Conservation (phyloP, 2,329 filamentous ascomycete genomes). For the Grosmannia serpens region DNA sequence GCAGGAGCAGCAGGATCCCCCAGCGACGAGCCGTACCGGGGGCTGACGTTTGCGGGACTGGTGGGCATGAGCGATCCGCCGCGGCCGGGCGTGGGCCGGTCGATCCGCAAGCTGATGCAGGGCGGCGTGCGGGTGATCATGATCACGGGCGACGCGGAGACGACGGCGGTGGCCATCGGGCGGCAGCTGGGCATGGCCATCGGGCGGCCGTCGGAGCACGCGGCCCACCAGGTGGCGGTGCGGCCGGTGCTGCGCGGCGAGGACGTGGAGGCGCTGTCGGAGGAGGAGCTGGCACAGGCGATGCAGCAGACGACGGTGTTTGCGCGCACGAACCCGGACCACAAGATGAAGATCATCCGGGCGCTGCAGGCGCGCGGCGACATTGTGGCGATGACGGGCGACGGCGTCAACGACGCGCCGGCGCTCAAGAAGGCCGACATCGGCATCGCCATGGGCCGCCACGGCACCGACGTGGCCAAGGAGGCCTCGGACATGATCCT, state of each 20-base stretch:
- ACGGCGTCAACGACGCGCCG: constrained; percentile 95
- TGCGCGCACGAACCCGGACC: constrained; percentile 88
- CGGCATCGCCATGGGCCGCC: constrained; percentile 89
- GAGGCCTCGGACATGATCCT: constrained; percentile 91
- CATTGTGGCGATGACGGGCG: constrained; percentile 97
- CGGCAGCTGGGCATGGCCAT: constrained; percentile 92
- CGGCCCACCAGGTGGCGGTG: constrained; percentile 44
- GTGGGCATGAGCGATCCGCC: constrained; percentile 98
- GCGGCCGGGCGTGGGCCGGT: constrained; percentile 75
- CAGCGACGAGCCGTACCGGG: constrained; percentile 64
- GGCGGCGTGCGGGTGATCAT: constrained; percentile 96
- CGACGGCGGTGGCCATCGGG: constrained; percentile 87
- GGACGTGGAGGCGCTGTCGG: constrained; percentile 86
- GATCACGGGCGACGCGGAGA: constrained; percentile 96
- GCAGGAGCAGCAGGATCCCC: constrained; percentile 23
- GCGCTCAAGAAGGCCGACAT: constrained; percentile 96
- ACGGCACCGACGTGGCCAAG: constrained; percentile 95
- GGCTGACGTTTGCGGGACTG: constrained; percentile 79
- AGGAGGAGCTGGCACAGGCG: constrained; percentile 69
- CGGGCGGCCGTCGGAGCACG: constrained; percentile 38
- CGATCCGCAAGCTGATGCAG: constrained; percentile 81
- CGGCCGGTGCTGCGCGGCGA: constrained; percentile 73
- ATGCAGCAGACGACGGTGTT: constrained; percentile 90
- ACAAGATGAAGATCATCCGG: constrained; percentile 93
- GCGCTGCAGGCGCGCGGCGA: constrained; percentile 87